Evolutionary conservation across 129 eudicot species (phyloP).

Genomic region (Helichrysum umbraculigerum): DNA sequence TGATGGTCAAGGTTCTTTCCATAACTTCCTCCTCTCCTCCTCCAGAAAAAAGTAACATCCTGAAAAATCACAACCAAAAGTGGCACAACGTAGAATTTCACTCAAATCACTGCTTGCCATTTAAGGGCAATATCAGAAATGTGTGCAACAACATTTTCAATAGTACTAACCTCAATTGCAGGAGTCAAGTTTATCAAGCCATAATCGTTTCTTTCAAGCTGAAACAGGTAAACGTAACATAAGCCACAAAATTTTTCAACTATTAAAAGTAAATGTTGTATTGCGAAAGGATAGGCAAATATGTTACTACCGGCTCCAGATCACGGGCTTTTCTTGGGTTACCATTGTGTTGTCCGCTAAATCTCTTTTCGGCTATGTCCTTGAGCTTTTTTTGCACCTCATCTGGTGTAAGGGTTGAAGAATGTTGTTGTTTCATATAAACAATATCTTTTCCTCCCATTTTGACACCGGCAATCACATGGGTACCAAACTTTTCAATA

Average conservation of each 20-base stretch:
- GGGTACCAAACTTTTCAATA: conserved; percentile 75
- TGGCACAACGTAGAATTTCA: conserved; percentile 3
- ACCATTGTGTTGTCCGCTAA: conserved; percentile 37
- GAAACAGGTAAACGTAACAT: conserved; percentile 25
- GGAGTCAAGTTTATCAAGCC: conserved; percentile 44
- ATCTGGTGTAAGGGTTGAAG: conserved; percentile 51
- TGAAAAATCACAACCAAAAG: conserved; percentile 28
- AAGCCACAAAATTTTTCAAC: conserved; percentile 6
- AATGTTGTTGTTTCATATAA: conserved; percentile 69
- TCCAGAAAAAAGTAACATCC: conserved; percentile 69
- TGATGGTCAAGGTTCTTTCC: conserved; percentile 46
- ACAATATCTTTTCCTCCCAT: conserved; percentile 80
- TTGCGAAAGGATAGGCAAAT: conserved; percentile 18
- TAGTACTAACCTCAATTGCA: conserved; percentile 40
- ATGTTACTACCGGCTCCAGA: conserved; percentile 44
- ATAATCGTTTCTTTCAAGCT: conserved; percentile 55
- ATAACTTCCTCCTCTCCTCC: conserved; percentile 76
- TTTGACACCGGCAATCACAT: conserved; percentile 71
- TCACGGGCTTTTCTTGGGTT: conserved; percentile 33
- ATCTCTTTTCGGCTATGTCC: conserved; percentile 62
- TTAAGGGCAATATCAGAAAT: not conserved
- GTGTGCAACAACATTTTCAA: not conserved
- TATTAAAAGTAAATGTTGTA: not conserved
- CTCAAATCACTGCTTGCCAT: not conserved
- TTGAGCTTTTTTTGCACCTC: conserved; percentile 62